Evolutionary conservation across 1,139 yeast genomes (phyloP), one percentile per base, ranked within the genome.

Genomic region (Williopsis jadinii): DNA sequence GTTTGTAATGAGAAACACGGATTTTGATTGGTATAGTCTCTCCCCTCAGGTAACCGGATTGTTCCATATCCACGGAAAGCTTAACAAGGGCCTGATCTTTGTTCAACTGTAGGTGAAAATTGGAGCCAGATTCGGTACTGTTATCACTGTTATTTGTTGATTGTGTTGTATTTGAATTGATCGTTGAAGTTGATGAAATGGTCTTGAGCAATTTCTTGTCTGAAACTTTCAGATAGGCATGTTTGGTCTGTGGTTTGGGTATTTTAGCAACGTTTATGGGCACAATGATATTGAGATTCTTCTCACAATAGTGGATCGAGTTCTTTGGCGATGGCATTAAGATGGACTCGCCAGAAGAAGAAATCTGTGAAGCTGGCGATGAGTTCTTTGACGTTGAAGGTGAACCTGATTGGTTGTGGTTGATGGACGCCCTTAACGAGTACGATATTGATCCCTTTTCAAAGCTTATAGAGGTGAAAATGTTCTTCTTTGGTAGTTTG

Each of bases 361-460:
- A 48, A 3, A 43, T 28, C 11, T 45, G 48, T 11, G 54, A 47
- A 5, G 36, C 32, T n/a, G 56, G 52, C 1, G 55, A 51, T 11
- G 40, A 26, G 9, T 32, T 43, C 13, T 31, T 15, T 5, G 52
- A 42, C 1, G 41, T 13, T 30, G 34, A 12, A 10, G 47, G 41
- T 9, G 49, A 34, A 3, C 45, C 27, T 2, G 42, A 44, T 1
- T 58, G 51, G 15, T 61, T 58, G 14, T 61, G 55, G 39, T 63
- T 65, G 28, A 84, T 67, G 2, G 77, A 67, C 2, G 86, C 83
- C 41, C 77, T 71, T 36, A 88, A 63, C 30, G 67, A 61, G 59
- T 88, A 87, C 9, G 75, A 62, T n/a, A 88, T 84, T 14, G 86
- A 74, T 9, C 97, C 97, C 52, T 82, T 79, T 50, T 90, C 96